Base-by-base conservation (phyloP, 2,329 filamentous ascomycete genomes). In the Pestalotiopsis sp. region DNA sequence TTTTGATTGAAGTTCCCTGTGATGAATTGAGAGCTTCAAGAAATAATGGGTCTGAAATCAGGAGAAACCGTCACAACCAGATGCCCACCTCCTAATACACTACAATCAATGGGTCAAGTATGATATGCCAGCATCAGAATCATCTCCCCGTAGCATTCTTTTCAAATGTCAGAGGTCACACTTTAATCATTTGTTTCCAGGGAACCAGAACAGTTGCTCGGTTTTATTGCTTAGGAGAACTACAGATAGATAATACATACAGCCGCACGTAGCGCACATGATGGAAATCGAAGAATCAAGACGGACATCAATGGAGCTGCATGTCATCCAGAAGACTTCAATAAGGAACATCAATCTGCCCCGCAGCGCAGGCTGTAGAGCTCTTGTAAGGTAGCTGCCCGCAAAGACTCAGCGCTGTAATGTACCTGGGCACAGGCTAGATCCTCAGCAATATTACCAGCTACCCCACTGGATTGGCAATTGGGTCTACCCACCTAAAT, bases 401-500 rank as follows among this genome's bases (percentile, higher is more conserved):
- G 31, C 31, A 52, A 20, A 17, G 17, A 27, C 27, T 27, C 27
- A 52, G 45, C 45, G 45, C 45, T 52, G 45, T 52, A 52, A 52
- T 52, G 45, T 52, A 36, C 27, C 31, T 62, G 31, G 59, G 31
- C 12, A 20, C 20, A 49, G 62, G 62, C 41, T 65, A 65, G 62
- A 52, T 40, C 40, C 40, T 65, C 41, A 52, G 62, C 27, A 36
- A 52, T 65, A 45, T 49, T 63, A 63, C 23, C 57, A 17, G 27
- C 25, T 62, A 62, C 62, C 62, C 62, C 62, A 65, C 62, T 52
- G 40, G 41, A 49, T 65, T 65, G 62, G 11, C 62, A 45, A 40
- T 40, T 31, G 27, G 62, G 62, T 40, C 59, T 62, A 27, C 31
- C 61, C 36, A 63, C 60, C 20, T 25, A 7, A 36, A 20, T 41